Evolutionary conservation across 306 rosid genomes (phyloP).

Genomic region (Inga leiocalycina): DNA sequence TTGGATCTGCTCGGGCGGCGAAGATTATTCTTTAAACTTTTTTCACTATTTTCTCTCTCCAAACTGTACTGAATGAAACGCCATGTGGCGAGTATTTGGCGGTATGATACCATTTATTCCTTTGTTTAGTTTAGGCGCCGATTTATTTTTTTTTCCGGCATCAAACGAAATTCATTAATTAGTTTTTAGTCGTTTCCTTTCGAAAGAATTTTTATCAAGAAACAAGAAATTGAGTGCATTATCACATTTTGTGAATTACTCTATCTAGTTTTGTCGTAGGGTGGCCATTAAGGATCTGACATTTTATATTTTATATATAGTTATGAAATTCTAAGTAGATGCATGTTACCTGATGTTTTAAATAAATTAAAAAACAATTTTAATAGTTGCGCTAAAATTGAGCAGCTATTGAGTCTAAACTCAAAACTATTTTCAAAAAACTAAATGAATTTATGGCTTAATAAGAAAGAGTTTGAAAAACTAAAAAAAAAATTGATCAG

Average conservation of each 20-base stretch:
- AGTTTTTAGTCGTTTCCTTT: too few species aligned
- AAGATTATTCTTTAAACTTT: not conserved
- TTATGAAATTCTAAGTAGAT: not conserved
- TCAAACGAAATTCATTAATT: too few species aligned
- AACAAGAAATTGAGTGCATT: not conserved
- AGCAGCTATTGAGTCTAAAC: too few species aligned
- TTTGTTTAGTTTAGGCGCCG: not conserved
- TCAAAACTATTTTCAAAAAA: too few species aligned
- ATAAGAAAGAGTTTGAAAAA: too few species aligned
- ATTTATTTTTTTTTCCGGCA: not conserved
- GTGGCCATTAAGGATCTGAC: not conserved
- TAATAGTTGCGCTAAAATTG: too few species aligned
- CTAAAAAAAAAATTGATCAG: too few species aligned
- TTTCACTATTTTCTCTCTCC: not conserved
- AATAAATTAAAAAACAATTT: too few species aligned
- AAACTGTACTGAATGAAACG: not conserved
- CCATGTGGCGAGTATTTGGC: not conserved
- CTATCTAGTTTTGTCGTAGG: not conserved
- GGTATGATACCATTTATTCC: not conserved
- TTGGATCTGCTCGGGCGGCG: slow-evolving; percentile 49
- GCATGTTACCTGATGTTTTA: not conserved
- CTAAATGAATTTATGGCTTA: not conserved
- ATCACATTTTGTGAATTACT: not conserved
- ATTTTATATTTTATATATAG: not conserved
- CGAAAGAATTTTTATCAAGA: not conserved